Conservation (phyloP, 140 eudicot species). For the Senecio squalidus region DNA sequence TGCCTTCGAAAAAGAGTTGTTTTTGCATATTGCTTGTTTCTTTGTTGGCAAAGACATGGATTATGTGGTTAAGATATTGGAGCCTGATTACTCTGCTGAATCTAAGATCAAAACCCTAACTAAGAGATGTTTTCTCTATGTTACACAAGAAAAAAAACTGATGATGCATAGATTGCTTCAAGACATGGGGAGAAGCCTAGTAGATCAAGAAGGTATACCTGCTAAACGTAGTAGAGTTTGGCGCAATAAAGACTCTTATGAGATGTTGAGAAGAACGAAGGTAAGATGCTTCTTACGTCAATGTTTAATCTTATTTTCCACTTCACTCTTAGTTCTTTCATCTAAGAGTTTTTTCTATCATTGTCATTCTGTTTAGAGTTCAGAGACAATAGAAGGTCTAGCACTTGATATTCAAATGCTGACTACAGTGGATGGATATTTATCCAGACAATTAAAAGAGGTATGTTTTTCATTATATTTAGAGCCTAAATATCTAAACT, state of each 20-base stretch:
- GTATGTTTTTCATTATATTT: background rate
- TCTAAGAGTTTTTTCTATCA: background rate
- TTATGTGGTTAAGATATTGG: conserved; percentile 8
- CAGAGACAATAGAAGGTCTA: conserved; percentile 12
- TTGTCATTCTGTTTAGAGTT: conserved; percentile 4
- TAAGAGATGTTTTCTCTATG: conserved; percentile 13
- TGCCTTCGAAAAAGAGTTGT: conserved; percentile 9
- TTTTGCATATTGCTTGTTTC: conserved; percentile 18
- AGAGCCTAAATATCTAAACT: background rate
- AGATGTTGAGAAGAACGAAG: background rate
- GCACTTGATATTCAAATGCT: conserved; percentile 8
- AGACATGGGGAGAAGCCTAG: conserved; percentile 18
- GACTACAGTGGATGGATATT: background rate
- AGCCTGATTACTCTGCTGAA: conserved; percentile 5
- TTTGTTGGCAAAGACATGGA: conserved; percentile 9
- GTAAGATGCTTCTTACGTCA: conserved; percentile 5
- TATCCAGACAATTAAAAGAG: background rate
- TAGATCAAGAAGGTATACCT: conserved; percentile 5
- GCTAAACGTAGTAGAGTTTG: conserved; percentile 11
- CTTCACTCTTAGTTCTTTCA: background rate
- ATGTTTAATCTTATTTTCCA: background rate
- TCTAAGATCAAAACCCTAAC: conserved; percentile 6
- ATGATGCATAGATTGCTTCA: conserved; percentile 23
- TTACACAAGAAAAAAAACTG: conserved; percentile 9
- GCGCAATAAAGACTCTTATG: conserved; percentile 8